A percentile compares a stretch with the other conserved stretches of the same genome.
Conservation (phyloP, 768 basidiomycete genomes). For the Exsudoporus frostii region DNA sequence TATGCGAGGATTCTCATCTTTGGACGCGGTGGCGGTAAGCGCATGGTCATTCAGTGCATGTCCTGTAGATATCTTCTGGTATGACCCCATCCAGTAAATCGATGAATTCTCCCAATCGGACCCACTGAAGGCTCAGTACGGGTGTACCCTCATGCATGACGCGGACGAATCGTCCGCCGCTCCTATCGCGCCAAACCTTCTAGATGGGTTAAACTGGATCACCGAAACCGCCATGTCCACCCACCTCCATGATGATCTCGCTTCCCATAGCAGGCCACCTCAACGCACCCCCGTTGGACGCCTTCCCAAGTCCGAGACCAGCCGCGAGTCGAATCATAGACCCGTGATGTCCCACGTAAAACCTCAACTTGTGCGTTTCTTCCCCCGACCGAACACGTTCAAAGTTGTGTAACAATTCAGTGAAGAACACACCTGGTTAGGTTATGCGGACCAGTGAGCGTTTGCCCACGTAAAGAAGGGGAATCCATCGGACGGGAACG, state of each 20-base stretch:
- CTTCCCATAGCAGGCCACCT: constrained; percentile 49
- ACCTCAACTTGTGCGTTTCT: constrained; percentile 36
- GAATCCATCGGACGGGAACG: not conserved
- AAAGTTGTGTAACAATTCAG: constrained; percentile 42
- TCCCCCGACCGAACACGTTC: constrained; percentile 30
- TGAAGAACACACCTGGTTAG: constrained; percentile 41
- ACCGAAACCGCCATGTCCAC: constrained; percentile 2
- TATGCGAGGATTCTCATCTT: not conserved
- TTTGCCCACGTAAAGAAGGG: not conserved
- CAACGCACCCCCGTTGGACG: constrained; percentile 23
- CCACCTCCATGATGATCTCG: constrained; percentile 46
- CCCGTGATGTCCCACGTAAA: constrained; percentile 49
- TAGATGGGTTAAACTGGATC: not conserved
- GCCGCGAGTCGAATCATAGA: constrained; percentile 41
- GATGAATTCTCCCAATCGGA: constrained; percentile 35
- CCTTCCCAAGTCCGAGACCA: constrained; percentile 39
- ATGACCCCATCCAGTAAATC: constrained; percentile 31
- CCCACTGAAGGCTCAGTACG: constrained; percentile 37
- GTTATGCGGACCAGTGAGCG: not conserved
- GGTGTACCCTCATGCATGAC: constrained; percentile 44
- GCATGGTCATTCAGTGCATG: constrained; percentile 14
- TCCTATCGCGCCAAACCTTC: constrained; percentile 39
- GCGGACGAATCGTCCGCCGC: constrained; percentile 34
- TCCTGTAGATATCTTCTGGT: constrained; percentile 31
- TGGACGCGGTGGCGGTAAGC: not conserved